Conservation (phyloP, 352 stramenopile genomes). For the Thalassiosira livingstoniorum region DNA sequence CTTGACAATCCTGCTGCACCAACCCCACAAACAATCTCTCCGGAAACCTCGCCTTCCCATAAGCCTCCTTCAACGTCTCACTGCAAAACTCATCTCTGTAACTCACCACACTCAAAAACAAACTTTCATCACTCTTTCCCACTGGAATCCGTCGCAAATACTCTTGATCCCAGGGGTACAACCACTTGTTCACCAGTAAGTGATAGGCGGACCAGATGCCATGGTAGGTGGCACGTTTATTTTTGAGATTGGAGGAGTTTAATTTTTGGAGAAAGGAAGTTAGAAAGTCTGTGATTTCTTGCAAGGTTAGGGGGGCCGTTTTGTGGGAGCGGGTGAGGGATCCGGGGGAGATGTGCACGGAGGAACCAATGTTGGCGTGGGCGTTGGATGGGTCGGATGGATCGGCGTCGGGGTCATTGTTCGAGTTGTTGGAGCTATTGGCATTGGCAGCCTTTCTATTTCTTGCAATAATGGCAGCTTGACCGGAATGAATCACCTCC, state of each 20-base stretch:
- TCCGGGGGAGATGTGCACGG: conserved; percentile 35
- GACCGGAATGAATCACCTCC: conserved; percentile 75
- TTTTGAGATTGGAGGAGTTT: conserved; percentile 63
- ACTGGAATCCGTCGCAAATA: conserved; percentile 76
- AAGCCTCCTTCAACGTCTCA: conserved; percentile 87
- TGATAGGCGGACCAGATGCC: conserved; percentile 83
- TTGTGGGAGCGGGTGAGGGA: conserved; percentile 38
- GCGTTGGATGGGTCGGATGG: no score
- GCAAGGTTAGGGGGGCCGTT: conserved; percentile 74
- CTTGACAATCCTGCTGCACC: conserved; percentile 88
- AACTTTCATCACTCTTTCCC: conserved; percentile 77
- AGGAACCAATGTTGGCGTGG: conserved; percentile 36
- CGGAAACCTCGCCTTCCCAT: conserved; percentile 83
- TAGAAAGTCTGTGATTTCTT: conserved; percentile 78
- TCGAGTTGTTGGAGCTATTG: not conserved
- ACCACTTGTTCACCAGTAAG: conserved; percentile 75
- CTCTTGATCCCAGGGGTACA: conserved; percentile 83
- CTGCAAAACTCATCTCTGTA: conserved; percentile 89
- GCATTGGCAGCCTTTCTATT: not conserved
- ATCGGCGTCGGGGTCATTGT: conserved; percentile 12
- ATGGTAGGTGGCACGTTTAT: conserved; percentile 72
- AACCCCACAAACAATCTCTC: conserved; percentile 87
- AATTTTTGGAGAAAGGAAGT: conserved; percentile 74
- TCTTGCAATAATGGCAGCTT: no score
- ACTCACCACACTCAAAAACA: conserved; percentile 87